Base-by-base conservation (phyloP, 2,329 filamentous ascomycete species). In the Arthrobotrys sinensis region DNA sequence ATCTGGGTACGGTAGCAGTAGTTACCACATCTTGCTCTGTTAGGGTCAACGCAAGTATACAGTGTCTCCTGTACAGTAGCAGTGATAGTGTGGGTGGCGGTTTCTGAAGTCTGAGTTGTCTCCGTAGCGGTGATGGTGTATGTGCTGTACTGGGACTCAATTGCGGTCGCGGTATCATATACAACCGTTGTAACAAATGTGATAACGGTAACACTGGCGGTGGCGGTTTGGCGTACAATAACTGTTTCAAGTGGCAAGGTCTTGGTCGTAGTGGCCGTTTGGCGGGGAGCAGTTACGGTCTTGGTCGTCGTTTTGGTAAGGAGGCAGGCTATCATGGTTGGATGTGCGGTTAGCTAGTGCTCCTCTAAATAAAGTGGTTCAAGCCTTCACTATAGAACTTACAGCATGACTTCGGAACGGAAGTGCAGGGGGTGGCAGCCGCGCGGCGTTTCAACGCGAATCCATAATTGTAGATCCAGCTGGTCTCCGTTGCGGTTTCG, bases 91-190 rank as follows among this genome's bases (percentile, higher is more conserved):
- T 48, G 32, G 5, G 64, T 76, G 10, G 53, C 48, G 4, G 72
- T 76, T 12, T 48, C 11, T 2, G 72, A 76, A 10, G 24, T 65
- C 32, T 69, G 64, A 14, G 32, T 57, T 16, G 55, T 69, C 28
- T 34, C 72, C 0, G 36, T 45, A 14, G 52, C 55, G 10, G 72
- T 76, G 34, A 76, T 43, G 7, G 72, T 76, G 24, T 55, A 38
- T 6, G 72, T 76, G 65, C 64, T 76, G 48, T 64, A 55, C 16
- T 76, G 53, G 5, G 72, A 69, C 28, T 76, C 64, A 16, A 53
- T 55, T 1, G 45, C 50, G 5, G 72, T 76, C 0, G 46, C 50
- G 57, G 32, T 76, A 10, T 69, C 64, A 10, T 55, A 24, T 12
- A 76, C 65, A 8, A 76, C 48, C 2, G 72, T 69, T 2, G 72